Base-by-base conservation (phyloP, 306 rosid species). In the Cicer bijugum region DNA sequence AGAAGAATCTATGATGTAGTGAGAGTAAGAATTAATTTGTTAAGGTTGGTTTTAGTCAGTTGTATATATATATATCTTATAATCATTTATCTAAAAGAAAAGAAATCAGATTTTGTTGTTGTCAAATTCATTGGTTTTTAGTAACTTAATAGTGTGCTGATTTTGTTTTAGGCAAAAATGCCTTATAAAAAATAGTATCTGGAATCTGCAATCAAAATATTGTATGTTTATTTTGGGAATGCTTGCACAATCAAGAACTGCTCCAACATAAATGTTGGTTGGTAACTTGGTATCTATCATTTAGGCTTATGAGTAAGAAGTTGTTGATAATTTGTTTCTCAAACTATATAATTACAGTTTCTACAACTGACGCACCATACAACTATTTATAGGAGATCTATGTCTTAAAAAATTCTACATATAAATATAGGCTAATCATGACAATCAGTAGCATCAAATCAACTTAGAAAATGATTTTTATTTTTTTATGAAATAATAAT, bases 1-100 rank as follows among this genome's bases (percentile, higher is more conserved):
- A 0, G 96, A 88, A 45, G 97, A 91, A 76, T 85, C 73, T 33
- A 59, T 87, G 61, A 15, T 80, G 70, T 55, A 17, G 67, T 57
- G 37, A 79, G 63, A 43, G 56, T n/a, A 74, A 64, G 69, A 67
- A 46, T 40, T 50, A 5, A 43, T 47, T 63, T 57, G 47, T 50
- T 57, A 6, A 47, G 74, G 48, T 40, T 7, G n/a, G 55, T 61
- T 47, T 78, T 74, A 55, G 55, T 74, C 17, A 51, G 42, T 8
- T 83, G 89, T 86, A 85, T 38, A 85, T 38, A 17, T n/a, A n/a
- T 17, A 86, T 90, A 78, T 69, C 76, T 5, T 63, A 75, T 75
- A 82, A 81, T 72, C 74, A 45, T 66, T 69, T 67, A 19, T 75
- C 75, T 35, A 19, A 16, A 6, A 40, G 40, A 38, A 44, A 40